Evolutionary conservation across 768 basidiomycete genomes (phyloP), one percentile per base, ranked within the genome.

Genomic region (Mycena floridula): DNA sequence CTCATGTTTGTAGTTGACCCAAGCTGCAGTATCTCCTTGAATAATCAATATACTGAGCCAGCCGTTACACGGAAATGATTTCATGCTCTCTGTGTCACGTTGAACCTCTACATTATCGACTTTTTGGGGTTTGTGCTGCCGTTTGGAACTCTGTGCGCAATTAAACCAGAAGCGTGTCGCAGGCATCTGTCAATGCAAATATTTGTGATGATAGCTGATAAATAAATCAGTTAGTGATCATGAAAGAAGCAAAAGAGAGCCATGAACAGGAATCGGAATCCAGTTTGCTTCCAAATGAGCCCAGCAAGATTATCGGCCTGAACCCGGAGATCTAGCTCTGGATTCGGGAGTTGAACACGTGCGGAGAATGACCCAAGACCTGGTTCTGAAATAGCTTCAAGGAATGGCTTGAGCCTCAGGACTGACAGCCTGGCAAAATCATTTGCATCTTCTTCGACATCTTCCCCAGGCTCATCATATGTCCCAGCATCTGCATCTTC

Each of bases 1-100:
- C 4, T 44, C 16, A 37, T 59, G 59, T 9, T 45, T 46, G 11
- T 58, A 36, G 40, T 45, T 48, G 4, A 52, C 54, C 3, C 49
- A 36, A 7, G 42, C 43, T 9, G 28, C 9, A 9, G n/a, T 30
- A 30, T 30, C 28, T 30, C n/a, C 28, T n/a, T 35, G 15, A 35
- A 15, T 35, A 18, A 35, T 35, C 15, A 18, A 15, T 18, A 35
- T n/a, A n/a, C n/a, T n/a, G n/a, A n/a, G 32, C 32, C 32, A 35
- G 13, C 32, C 32, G 13, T 35, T 13, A 35, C 32, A 35, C 13
- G 13, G 32, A 35, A 35, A 35, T 18, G 18, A 13, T 4, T 35
- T 18, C 7, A 35, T 15, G 13, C 32, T 35, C 3, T 18, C 32
- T 15, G 4, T 13, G 32, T 35, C 32, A 7, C 32, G 32, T 35